Conservation (phyloP, 2,329 filamentous ascomycete genomes). For the Paraphaeosphaeria minitans region DNA sequence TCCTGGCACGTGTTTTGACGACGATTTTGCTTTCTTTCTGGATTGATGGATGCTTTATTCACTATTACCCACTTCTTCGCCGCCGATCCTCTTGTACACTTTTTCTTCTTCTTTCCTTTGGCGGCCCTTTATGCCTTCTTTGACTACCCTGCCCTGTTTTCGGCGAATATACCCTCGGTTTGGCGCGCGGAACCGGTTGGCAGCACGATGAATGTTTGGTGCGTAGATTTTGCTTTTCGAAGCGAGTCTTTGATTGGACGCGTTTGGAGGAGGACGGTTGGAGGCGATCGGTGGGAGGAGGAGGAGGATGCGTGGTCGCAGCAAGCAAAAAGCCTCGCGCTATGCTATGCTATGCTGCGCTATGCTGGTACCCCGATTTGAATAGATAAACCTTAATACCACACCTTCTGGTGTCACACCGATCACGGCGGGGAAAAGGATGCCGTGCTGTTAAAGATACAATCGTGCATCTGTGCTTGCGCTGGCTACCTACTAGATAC, state of each 20-base stretch:
- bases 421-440: neutral
- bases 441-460: neutral
- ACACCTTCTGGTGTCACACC: neutral
- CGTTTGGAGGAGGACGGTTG: neutral
- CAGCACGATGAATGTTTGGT: neutral
- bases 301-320: no score
- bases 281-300: no score
- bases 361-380: neutral
- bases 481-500: no score
- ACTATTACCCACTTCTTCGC: neutral
- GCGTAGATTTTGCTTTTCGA: neutral
- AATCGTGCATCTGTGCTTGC: neutral
- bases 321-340: no score
- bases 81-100: neutral
- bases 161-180: constrained; percentile 8
- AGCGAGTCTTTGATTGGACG: neutral
- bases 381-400: neutral
- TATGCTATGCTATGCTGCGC: neutral
- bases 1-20: neutral
- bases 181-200: neutral
- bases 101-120: neutral
- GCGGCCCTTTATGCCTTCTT: neutral
- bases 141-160: neutral
- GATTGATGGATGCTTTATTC: neutral
- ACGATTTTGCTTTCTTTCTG: neutral